Evolutionary conservation across 306 rosid genomes (phyloP).

Genomic region (Oxytropis ochrocephala): DNA sequence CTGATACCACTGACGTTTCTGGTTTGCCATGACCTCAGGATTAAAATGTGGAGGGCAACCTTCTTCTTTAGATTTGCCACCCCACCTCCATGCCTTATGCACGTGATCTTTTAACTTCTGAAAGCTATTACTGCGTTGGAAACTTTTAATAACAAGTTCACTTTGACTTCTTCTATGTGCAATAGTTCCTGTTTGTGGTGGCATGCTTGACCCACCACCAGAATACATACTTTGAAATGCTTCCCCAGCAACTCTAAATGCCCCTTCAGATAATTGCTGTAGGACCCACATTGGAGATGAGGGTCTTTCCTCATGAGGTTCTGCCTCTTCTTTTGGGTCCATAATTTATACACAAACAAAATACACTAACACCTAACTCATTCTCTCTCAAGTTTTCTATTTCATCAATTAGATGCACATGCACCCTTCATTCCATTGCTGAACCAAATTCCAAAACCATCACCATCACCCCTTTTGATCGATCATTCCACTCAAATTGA

Average conservation of each 20-base stretch:
- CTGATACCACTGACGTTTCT: conserved; percentile 97
- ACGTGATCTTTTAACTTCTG: conserved; percentile 60
- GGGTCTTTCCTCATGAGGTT: conserved; percentile 38
- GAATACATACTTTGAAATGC: conserved; percentile 40
- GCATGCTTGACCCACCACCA: conserved; percentile 22
- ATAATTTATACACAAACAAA: conserved; percentile 12
- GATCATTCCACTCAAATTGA: conserved; percentile 28
- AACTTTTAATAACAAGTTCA: conserved; percentile 37
- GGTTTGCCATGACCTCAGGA: conserved; percentile 88
- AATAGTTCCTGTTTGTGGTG: conserved; percentile 28
- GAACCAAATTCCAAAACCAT: conserved; percentile 1
- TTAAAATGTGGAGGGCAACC: conserved; percentile 33
- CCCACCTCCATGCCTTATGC: conserved; percentile 73
- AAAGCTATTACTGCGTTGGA: conserved; percentile 47
- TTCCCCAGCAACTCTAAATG: conserved; percentile 59
- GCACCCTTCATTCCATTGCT: conserved; percentile 12
- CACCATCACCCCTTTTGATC: conserved; percentile 2
- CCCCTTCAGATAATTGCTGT: conserved; percentile 68
- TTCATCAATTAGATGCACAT: conserved; percentile 5
- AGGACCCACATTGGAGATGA: conserved; percentile 42
- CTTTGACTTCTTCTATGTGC: conserved; percentile 60
- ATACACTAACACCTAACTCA: conserved; percentile 30
- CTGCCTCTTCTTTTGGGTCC: conserved; percentile 54
- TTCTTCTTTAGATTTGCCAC: conserved; percentile 38
- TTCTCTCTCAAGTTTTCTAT: conserved; percentile 24